phyloP scores from a whole-genome alignment of 2,329 filamentous ascomycete genomes.

The Fusarium oxysporum region DNA sequence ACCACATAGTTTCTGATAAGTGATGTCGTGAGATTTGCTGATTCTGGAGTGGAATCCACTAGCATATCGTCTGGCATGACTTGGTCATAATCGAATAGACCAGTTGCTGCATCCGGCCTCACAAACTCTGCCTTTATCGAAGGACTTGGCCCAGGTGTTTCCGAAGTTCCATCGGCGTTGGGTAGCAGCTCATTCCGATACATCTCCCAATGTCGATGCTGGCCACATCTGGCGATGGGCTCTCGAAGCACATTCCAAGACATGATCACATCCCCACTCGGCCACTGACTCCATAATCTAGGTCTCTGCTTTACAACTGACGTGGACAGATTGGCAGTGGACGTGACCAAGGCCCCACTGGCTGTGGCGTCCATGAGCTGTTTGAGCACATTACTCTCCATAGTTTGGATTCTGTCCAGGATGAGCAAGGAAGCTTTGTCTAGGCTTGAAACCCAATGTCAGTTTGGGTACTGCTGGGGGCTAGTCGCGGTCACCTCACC shows the following conservation, averaged over 20 bases:
- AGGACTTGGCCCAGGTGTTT: neutral
- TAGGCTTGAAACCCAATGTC: neutral
- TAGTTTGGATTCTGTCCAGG: neutral
- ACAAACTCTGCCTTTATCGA: neutral
- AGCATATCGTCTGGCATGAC: neutral
- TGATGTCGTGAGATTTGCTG: neutral
- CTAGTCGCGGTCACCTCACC: neutral
- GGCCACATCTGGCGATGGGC: neutral
- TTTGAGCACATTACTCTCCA: neutral
- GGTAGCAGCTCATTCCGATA: neutral
- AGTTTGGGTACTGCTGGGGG: neutral
- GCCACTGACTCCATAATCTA: neutral
- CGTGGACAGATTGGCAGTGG: accelerated
- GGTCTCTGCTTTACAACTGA: neutral
- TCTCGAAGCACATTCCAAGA: neutral
- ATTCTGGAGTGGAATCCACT: neutral
- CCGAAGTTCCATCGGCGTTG: neutral
- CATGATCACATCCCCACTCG: neutral
- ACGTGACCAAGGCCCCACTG: too few species aligned
- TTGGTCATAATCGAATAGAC: neutral
- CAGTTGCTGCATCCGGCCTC: neutral
- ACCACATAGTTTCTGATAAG: neutral
- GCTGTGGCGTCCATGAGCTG: neutral
- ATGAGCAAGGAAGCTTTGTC: neutral
- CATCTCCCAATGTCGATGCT: neutral